These are phyloP conservation scores for Ambrosia trifida DNA, from an alignment of 129 eudicot species.

Conservation along the genomic window DNA sequence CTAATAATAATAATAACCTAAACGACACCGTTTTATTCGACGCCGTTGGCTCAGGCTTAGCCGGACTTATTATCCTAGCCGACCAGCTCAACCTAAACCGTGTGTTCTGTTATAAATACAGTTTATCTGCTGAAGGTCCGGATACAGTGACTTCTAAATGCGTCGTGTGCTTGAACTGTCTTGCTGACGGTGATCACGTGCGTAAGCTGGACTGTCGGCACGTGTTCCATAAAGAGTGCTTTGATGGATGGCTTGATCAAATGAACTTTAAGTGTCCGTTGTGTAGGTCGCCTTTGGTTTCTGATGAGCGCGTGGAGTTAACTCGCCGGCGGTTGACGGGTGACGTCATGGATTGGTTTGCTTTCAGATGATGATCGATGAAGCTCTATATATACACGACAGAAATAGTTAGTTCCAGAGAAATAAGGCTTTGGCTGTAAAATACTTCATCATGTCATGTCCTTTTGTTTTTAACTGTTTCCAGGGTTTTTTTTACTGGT, in stretches of 20 bases:
- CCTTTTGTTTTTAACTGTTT: conserved; percentile 26
- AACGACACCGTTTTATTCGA: conserved; percentile 33
- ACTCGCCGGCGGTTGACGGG: conserved; percentile 49
- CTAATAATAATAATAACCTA: too few relatives aligned
- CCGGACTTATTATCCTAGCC: conserved; percentile 57
- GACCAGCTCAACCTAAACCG: conserved; percentile 70
- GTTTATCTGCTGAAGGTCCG: neutral
- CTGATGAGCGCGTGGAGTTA: conserved; percentile 46
- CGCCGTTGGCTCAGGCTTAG: conserved; percentile 59
- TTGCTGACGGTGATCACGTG: conserved; percentile 64
- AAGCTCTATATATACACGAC: too few relatives aligned
- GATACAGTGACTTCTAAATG: conserved; percentile 35
- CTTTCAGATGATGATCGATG: conserved; percentile 23
- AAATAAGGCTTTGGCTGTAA: conserved; percentile 3
- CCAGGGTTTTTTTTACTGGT: conserved; percentile 17
- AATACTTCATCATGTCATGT: neutral
- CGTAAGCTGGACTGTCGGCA: conserved; percentile 67
- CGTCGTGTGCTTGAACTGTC: conserved; percentile 66
- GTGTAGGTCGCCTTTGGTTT: conserved; percentile 53
- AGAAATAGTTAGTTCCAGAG: conserved; percentile 14
- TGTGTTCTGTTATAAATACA: conserved; percentile 35
- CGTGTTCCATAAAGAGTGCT: conserved; percentile 77
- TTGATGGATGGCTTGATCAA: conserved; percentile 83
- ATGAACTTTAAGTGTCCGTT: conserved; percentile 73
- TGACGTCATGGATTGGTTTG: conserved; percentile 55